Percentiles rank a stretch among this genome's conserved stretches.
These are phyloP conservation scores for Saturnispora diversa DNA, from an alignment of 805 yeast genomes.

Conservation along the genomic window DNA sequence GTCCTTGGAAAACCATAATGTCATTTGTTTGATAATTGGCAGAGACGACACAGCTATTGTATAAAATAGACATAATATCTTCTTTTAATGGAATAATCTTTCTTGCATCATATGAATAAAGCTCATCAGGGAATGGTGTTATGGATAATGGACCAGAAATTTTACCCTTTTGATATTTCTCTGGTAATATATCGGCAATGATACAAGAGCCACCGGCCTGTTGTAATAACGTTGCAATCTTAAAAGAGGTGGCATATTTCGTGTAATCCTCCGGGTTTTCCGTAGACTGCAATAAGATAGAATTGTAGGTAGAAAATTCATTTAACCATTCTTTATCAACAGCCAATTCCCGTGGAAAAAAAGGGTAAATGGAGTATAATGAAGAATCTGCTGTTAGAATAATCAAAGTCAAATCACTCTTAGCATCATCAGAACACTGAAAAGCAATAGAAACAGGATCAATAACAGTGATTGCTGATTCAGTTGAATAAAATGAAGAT, in stretches of 20 bases:
- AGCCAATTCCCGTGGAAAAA: slow-evolving; percentile 41
- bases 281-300: slow-evolving; percentile 19
- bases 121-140: slow-evolving; percentile 44
- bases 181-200: slow-evolving; percentile 15
- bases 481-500: slow-evolving; percentile 9
- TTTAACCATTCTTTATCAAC: slow-evolving; percentile 29
- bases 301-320: slow-evolving; percentile 21
- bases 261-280: slow-evolving; percentile 16
- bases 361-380: slow-evolving; percentile 56
- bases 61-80: slow-evolving; percentile 21
- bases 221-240: slow-evolving; percentile 21
- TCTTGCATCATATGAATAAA: slow-evolving; percentile 41
- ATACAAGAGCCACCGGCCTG: slow-evolving; percentile 8
- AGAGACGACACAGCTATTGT: slow-evolving; percentile 18
- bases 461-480: slow-evolving; percentile 11
- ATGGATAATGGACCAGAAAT: slow-evolving; percentile 44
- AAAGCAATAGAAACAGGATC: slow-evolving; percentile 38
- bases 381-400: slow-evolving; percentile 50
- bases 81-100: slow-evolving; percentile 22
- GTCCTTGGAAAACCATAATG: slow-evolving; percentile 22
- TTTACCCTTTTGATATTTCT: slow-evolving; percentile 18
- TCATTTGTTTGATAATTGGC: slow-evolving; percentile 20
- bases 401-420: slow-evolving; percentile 40
- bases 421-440: slow-evolving; percentile 30
- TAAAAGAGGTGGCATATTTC: slow-evolving; percentile 18